These are phyloP conservation scores for Colletotrichum camelliae DNA, from an alignment of 2,329 filamentous ascomycete species.

Conservation along the genomic window DNA sequence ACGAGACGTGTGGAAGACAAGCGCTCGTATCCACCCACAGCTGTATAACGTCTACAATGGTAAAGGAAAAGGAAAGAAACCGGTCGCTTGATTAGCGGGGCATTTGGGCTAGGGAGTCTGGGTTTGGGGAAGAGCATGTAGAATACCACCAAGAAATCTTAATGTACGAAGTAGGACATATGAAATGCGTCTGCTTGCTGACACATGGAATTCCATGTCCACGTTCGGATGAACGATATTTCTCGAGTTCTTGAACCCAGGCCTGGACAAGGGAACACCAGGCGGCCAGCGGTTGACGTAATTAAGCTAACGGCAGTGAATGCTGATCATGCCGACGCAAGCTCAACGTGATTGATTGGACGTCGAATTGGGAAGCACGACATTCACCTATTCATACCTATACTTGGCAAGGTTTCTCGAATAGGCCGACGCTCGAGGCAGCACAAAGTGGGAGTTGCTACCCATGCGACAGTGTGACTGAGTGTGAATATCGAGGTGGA, in stretches of 20 bases:
- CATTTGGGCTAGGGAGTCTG: background rate
- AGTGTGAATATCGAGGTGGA: background rate
- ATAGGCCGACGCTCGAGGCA: background rate
- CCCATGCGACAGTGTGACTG: background rate
- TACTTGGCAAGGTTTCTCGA: background rate
- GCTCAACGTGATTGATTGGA: background rate
- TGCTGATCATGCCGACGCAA: background rate
- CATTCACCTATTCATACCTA: background rate
- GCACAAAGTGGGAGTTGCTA: background rate
- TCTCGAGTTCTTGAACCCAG: background rate
- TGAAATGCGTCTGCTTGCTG: background rate
- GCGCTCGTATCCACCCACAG: background rate
- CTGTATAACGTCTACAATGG: background rate
- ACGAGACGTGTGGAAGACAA: background rate
- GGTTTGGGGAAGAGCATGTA: background rate
- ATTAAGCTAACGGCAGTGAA: background rate
- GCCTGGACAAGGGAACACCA: background rate
- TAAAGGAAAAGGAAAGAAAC: background rate
- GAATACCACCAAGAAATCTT: background rate
- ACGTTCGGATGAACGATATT: background rate
- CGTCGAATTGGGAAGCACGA: background rate
- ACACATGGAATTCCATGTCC: background rate
- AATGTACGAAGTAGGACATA: background rate
- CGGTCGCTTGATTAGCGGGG: background rate
- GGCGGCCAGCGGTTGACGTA: background rate